A percentile compares a stretch with the other conserved stretches of the same genome.
Conservation (phyloP, 495 filamentous ascomycete species). For the Lophiotrema nucula region DNA sequence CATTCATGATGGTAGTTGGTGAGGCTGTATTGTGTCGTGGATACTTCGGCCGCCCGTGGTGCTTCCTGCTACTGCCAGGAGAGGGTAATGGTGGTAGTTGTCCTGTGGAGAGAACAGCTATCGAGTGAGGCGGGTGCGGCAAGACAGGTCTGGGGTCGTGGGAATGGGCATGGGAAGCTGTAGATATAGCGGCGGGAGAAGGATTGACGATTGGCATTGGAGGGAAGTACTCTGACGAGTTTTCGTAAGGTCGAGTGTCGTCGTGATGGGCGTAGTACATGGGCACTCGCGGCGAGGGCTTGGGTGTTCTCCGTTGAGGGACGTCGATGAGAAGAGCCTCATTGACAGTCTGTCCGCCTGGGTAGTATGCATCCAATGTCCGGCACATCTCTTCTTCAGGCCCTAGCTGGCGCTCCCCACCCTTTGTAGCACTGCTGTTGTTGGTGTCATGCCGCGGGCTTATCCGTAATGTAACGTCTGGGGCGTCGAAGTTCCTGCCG, state of each 20-base stretch:
- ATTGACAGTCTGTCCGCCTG: slow-evolving; percentile 83
- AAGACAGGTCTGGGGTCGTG: slow-evolving; percentile 38
- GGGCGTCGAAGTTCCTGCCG: slow-evolving; percentile 82
- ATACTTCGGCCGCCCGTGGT: slow-evolving; percentile 57
- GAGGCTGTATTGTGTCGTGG: slow-evolving; percentile 77
- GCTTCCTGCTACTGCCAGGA: slow-evolving; percentile 59
- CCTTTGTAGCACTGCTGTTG: slow-evolving; percentile 41
- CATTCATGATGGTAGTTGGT: slow-evolving; percentile 58
- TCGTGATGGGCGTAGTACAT: slow-evolving; percentile 55
- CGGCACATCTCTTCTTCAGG: slow-evolving; percentile 83
- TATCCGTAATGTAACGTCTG: slow-evolving; percentile 76
- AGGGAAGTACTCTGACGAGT: slow-evolving; percentile 83
- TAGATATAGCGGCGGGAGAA: slow-evolving; percentile 39
- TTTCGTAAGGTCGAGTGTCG: slow-evolving; percentile 66
- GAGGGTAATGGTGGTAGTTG: slow-evolving; percentile 81
- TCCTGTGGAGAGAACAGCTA: slow-evolving; percentile 75
- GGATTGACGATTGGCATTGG: slow-evolving; percentile 65
- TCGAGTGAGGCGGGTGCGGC: slow-evolving; percentile 56
- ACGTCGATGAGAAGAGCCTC: slow-evolving; percentile 92
- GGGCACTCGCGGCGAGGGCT: slow-evolving; percentile 70
- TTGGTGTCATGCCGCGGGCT: slow-evolving; percentile 43
- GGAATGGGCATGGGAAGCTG: slow-evolving; percentile 32
- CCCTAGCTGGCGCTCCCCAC: slow-evolving; percentile 65
- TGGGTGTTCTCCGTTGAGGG: slow-evolving; percentile 77
- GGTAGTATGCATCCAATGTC: slow-evolving; percentile 80